Base-by-base conservation (phyloP, 495 filamentous ascomycete species). In the Neurospora cerealis region DNA sequence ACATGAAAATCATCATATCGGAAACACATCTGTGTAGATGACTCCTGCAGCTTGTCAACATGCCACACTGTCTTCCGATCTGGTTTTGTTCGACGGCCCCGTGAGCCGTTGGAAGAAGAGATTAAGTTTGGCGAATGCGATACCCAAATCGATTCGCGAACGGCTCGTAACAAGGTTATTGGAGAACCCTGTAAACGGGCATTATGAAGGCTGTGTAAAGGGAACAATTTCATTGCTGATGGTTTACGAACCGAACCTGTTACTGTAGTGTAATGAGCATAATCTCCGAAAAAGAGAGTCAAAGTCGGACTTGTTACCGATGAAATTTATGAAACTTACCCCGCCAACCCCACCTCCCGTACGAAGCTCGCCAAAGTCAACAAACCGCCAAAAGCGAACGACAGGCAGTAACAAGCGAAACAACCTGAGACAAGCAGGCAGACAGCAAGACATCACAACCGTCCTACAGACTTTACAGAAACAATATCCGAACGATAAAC, bases 301-400 rank as follows among this genome's bases (percentile, higher is more conserved):
- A 62, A 62, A 62, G 28, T 62, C 54, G 28, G 54, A 4, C 19
- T 66, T 9, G 24, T 9, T 15, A 17, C 54, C 28, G 28, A 66
- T 32, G 28, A 34, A 34, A 66, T 66, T 66, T 15, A 34, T 66
- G 28, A 72, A 75, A 71, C 70, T 71, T 79, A 79, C 78, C 79
- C 79, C 79, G 78, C 79, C 78, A 80, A 78, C 78, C 79, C 79
- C 78, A 76, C 77, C 69, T 48, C 5, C 21, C 54, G 15, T 34
- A 60, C 21, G 48, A 60, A 60, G 48, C 21, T 60, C 54, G 60
- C 54, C 13, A 73, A 38, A 74, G 71, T 74, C 76, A 78, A 77
- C 75, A 76, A 69, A 40, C 38, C 28, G 36, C 40, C 73, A 32
- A 72, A 72, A 39, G 34, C 46, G 41, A 72, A 37, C 21, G 28